Conservation (phyloP, 768 basidiomycete species). For the Rossbeevera mucosa region DNA sequence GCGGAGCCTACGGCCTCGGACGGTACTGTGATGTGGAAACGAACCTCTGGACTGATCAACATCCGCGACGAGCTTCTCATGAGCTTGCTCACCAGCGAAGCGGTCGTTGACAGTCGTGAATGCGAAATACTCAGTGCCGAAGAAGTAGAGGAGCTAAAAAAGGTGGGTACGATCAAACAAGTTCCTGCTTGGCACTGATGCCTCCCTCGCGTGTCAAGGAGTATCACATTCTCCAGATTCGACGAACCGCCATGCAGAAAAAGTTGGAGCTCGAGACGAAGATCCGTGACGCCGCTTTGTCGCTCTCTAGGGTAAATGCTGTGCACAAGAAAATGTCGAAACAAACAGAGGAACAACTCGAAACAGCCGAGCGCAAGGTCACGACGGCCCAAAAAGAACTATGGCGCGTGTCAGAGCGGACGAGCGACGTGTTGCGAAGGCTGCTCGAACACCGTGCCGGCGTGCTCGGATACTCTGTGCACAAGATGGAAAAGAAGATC, state of each 20-base stretch:
- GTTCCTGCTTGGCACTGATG: conserved; percentile 10
- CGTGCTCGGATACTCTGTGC: conserved; percentile 69
- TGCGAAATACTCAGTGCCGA: conserved; percentile 74
- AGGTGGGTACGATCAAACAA: conserved; percentile 39
- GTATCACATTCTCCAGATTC: conserved; percentile 61
- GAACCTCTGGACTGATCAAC: conserved; percentile 43
- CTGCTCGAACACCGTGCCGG: conserved; percentile 81
- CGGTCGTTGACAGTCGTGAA: conserved; percentile 84
- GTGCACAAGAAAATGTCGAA: conserved; percentile 54
- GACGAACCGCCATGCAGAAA: conserved; percentile 61
- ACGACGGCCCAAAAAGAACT: conserved; percentile 67
- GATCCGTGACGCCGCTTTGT: conserved; percentile 81
- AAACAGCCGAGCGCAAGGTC: conserved; percentile 68
- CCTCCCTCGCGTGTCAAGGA: conserved; percentile 47
- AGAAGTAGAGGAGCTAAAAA: conserved; percentile 66
- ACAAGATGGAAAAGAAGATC: conserved; percentile 58
- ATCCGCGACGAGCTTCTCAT: conserved; percentile 82
- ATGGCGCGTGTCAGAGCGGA: conserved; percentile 60
- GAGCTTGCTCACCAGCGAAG: conserved; percentile 88
- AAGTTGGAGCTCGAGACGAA: conserved; percentile 80
- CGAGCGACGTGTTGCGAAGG: conserved; percentile 55
- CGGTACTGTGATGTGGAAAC: conserved; percentile 37
- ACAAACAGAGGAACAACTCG: conserved; percentile 67
- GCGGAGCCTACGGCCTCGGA: conserved; percentile 36
- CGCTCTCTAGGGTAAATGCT: conserved; percentile 64